phyloP scores from a whole-genome alignment of 2,329 filamentous ascomycete genomes.

The Davidsoniella virescens region DNA sequence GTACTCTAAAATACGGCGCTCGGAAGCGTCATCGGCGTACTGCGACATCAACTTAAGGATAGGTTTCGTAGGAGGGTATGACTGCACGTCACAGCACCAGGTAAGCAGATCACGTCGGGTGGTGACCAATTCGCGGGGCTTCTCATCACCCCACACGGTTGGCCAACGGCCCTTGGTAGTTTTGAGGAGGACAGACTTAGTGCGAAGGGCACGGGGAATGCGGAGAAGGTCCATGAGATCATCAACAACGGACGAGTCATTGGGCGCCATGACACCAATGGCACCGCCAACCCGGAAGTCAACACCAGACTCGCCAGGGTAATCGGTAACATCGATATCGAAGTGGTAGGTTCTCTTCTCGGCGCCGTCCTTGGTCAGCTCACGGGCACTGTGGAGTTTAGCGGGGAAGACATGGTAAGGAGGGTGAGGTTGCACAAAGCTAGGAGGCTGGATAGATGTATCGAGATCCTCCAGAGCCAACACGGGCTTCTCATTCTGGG shows the following conservation, averaged over 20 bases:
- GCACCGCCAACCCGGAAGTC: slow-evolving; percentile 96
- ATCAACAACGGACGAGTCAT: slow-evolving; percentile 60
- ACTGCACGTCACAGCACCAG: slow-evolving; percentile 91
- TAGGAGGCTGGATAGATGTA: slow-evolving; percentile 56
- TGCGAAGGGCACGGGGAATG: slow-evolving; percentile 65
- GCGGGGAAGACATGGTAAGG: slow-evolving; percentile 85
- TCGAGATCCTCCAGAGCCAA: slow-evolving; percentile 28
- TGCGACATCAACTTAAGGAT: slow-evolving; percentile 76
- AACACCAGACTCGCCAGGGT: slow-evolving; percentile 65
- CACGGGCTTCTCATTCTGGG: slow-evolving; percentile 17
- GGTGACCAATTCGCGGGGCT: slow-evolving; percentile 70
- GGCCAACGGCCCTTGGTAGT: slow-evolving; percentile 80
- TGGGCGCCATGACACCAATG: slow-evolving; percentile 83
- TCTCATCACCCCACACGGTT: slow-evolving; percentile 91
- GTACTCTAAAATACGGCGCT: slow-evolving; percentile 77
- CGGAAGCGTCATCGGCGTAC: slow-evolving; percentile 59
- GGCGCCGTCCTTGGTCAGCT: slow-evolving; percentile 73
- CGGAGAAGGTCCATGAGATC: slow-evolving; percentile 69
- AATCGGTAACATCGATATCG: slow-evolving; percentile 89
- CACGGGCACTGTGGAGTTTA: slow-evolving; percentile 68
- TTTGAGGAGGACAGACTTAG: slow-evolving; percentile 65
- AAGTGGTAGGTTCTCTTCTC: slow-evolving; percentile 98
- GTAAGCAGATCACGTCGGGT: slow-evolving; percentile 83
- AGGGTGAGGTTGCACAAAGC: slow-evolving; percentile 85
- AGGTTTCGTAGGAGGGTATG: slow-evolving; percentile 76